These are phyloP conservation scores for Solanum arcanum DNA, from an alignment of 257 asterid species.

Conservation along the genomic window DNA sequence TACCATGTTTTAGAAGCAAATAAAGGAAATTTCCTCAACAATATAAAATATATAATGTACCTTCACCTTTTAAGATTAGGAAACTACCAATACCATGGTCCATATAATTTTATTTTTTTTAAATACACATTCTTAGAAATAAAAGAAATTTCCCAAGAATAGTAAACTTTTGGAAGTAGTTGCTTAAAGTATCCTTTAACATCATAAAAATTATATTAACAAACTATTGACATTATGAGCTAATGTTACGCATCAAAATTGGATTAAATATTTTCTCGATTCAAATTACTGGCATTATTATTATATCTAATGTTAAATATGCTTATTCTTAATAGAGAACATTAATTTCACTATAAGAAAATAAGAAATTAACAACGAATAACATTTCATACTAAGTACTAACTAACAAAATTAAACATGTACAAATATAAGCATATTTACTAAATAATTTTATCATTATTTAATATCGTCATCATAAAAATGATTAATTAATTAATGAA, in stretches of 20 bases:
- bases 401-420: background rate
- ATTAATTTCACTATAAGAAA: background rate
- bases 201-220: background rate
- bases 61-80: background rate
- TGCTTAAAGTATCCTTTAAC: background rate
- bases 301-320: too few species aligned
- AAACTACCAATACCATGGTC: background rate
- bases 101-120: accelerated
- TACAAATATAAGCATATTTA: background rate
- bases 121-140: background rate
- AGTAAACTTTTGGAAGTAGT: background rate
- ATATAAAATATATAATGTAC: background rate
- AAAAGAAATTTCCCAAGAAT: background rate
- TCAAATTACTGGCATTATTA: too few species aligned
- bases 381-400: background rate
- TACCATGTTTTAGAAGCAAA: background rate
- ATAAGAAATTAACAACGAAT: background rate
- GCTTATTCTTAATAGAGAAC: background rate
- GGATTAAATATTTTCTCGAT: background rate
- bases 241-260: background rate
- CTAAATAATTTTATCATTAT: background rate
- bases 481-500: too few species aligned
- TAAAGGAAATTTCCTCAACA: background rate
- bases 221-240: background rate
- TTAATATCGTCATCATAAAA: background rate